Evolutionary conservation across 1,284 basidiomycete species (phyloP).

Genomic region (Fomitopsis palustris): DNA sequence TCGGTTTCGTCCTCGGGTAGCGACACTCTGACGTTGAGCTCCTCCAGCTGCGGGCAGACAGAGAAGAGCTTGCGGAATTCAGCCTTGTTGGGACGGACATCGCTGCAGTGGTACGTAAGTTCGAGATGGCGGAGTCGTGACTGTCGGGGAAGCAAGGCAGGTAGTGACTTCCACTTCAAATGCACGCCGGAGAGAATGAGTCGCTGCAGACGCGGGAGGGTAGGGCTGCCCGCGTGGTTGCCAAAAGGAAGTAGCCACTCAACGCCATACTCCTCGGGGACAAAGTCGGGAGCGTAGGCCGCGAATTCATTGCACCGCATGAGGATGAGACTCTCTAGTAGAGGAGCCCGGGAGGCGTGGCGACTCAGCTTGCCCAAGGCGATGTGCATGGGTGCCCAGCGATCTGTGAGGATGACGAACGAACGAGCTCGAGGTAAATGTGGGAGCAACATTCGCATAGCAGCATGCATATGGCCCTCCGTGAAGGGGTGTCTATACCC

Average conservation of each 20-base stretch:
- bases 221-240: slow-evolving; percentile 6
- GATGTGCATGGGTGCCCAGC: slow-evolving; percentile 46
- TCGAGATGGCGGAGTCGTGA: slow-evolving; percentile 13
- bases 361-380: slow-evolving; percentile 31
- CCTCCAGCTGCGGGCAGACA: slow-evolving; percentile 9
- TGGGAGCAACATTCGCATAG: slow-evolving; percentile 41
- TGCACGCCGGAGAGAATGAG: slow-evolving; percentile 23
- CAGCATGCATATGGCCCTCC: slow-evolving; percentile 37
- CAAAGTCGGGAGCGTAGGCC: slow-evolving; percentile 41
- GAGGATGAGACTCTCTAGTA: slow-evolving; percentile 46
- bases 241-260: slow-evolving; percentile 32
- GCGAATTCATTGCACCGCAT: slow-evolving; percentile 56
- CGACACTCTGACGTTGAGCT: slow-evolving; percentile 16
- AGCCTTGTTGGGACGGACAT: slow-evolving; percentile 15
- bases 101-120: slow-evolving; percentile 19
- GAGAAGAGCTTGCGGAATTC: slow-evolving; percentile 12
- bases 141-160: slow-evolving; percentile 4
- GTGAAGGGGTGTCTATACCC: slow-evolving; percentile 35
- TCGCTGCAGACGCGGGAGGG: slow-evolving; percentile 16
- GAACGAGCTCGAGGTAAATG: slow-evolving; percentile 48
- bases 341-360: slow-evolving; percentile 18
- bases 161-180: slow-evolving; percentile 17
- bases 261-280: slow-evolving; percentile 35
- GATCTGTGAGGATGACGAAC: slow-evolving; percentile 48
- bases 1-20: slow-evolving; percentile 6